A percentile compares a stretch with the other conserved stretches of the same genome.
phyloP scores from a whole-genome alignment of 768 basidiomycete genomes.

The Agaricus subrufescens region DNA sequence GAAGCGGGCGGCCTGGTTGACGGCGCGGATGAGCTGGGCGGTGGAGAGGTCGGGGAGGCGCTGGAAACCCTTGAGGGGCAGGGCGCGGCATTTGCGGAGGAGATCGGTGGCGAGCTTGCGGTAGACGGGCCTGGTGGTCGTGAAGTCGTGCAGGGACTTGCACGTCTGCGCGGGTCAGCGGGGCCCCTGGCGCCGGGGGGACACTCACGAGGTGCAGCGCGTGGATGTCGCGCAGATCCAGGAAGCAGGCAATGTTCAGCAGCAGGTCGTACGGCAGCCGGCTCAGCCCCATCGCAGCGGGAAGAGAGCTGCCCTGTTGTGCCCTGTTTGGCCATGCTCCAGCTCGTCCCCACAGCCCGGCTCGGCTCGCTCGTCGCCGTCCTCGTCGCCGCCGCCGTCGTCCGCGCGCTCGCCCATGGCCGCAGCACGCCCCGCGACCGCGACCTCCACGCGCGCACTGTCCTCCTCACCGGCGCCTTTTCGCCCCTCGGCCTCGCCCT shows the following conservation, averaged over 20 bases:
- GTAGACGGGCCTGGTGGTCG: conserved; percentile 64
- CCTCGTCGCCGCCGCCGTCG: conserved; percentile 38
- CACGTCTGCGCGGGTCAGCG: conserved; percentile 42
- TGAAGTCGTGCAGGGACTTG: conserved; percentile 54
- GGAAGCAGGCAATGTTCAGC: conserved; percentile 60
- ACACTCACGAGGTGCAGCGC: conserved; percentile 55
- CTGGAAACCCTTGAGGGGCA: conserved; percentile 68
- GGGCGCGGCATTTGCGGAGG: conserved; percentile 59
- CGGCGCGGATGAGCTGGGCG: conserved; percentile 53
- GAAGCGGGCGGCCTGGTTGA: conserved; percentile 57
- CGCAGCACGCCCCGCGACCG: conserved; percentile 67
- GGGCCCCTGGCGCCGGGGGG: not conserved
- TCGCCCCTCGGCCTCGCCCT: conserved; percentile 69
- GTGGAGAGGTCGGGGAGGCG: conserved; percentile 63
- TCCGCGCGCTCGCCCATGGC: conserved; percentile 64
- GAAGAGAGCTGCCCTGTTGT: not conserved
- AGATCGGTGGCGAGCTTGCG: conserved; percentile 58
- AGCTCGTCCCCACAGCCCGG: conserved; percentile 36
- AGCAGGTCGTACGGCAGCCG: conserved; percentile 67
- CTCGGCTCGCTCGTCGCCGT: conserved; percentile 55
- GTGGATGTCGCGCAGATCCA: conserved; percentile 58
- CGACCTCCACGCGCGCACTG: conserved; percentile 65
- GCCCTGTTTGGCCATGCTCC: not conserved
- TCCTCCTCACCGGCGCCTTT: conserved; percentile 75
- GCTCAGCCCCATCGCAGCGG: conserved; percentile 22